These are phyloP conservation scores for Neopestalotiopsis clavispora DNA, from an alignment of 2,329 filamentous ascomycete species.

Conservation along the genomic window DNA sequence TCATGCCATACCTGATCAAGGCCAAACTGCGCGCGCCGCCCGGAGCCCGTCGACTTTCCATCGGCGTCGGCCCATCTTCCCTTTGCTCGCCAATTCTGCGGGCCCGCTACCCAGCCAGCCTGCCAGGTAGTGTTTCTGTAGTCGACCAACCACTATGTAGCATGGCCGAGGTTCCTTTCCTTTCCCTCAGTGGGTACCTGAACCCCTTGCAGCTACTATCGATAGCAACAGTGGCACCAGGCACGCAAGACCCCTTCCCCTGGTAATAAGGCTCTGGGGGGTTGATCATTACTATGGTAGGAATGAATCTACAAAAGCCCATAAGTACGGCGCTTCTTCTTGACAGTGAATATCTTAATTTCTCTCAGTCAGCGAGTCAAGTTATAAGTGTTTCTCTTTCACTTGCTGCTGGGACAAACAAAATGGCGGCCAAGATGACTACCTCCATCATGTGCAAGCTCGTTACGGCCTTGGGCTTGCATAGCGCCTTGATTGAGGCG, in stretches of 20 bases:
- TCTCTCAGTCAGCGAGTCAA: slow-evolving; percentile 5
- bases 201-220: slow-evolving; percentile 2
- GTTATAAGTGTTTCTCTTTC: neutral
- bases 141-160: neutral
- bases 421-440: slow-evolving; percentile 3
- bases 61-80: neutral
- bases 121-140: neutral
- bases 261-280: neutral
- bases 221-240: neutral
- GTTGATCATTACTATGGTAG: slow-evolving; percentile 1
- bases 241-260: neutral
- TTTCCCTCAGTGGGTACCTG: neutral
- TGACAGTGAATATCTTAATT: neutral
- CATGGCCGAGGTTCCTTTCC: neutral
- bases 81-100: neutral
- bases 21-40: neutral
- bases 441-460: neutral
- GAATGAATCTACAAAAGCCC: slow-evolving; percentile 2
- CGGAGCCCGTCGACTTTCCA: neutral
- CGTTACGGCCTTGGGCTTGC: slow-evolving; percentile 3
- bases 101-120: neutral
- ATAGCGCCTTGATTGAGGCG: neutral
- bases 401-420: neutral
- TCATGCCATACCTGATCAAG: neutral
- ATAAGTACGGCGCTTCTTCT: neutral